Evolutionary conservation across 495 filamentous ascomycete genomes (phyloP).

Genomic region (Lasiosphaeria hispida): DNA sequence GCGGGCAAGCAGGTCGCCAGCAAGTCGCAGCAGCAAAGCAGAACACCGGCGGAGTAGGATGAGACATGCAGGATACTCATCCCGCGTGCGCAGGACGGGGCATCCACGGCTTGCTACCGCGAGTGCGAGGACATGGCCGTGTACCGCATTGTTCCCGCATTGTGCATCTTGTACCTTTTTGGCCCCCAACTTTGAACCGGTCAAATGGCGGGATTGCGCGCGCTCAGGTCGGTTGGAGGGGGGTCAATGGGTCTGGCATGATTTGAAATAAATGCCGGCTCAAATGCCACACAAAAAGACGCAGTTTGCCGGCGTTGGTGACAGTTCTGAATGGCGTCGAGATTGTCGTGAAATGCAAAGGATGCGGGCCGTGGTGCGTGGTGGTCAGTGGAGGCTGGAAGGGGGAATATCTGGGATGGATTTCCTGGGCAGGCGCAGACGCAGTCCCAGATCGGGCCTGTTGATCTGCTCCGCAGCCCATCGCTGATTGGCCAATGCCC

Average conservation of each 20-base stretch:
- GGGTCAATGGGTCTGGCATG: not conserved
- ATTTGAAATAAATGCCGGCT: not conserved
- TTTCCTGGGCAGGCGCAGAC: not conserved
- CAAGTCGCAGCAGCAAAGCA: too few species aligned
- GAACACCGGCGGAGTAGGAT: too few species aligned
- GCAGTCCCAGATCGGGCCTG: not conserved
- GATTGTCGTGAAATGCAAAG: not conserved
- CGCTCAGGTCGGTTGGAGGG: not conserved
- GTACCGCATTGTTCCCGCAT: too few species aligned
- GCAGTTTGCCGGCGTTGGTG: not conserved
- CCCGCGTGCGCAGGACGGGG: too few species aligned
- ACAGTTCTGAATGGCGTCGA: not conserved
- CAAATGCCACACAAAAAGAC: not conserved
- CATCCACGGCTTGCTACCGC: too few species aligned
- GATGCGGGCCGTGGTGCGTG: constrained; percentile 5
- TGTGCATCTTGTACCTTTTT: not conserved
- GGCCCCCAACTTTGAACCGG: constrained; percentile 11
- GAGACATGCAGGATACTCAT: too few species aligned
- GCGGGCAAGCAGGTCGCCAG: too few species aligned
- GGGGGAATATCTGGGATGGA: not conserved
- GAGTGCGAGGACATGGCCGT: too few species aligned
- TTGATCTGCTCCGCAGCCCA: not conserved
- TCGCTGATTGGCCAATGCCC: not conserved
- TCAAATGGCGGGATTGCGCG: not conserved
- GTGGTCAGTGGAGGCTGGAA: not conserved